Conservation (phyloP, 1,139 yeast species). For the Ogataea hybrid region DNA sequence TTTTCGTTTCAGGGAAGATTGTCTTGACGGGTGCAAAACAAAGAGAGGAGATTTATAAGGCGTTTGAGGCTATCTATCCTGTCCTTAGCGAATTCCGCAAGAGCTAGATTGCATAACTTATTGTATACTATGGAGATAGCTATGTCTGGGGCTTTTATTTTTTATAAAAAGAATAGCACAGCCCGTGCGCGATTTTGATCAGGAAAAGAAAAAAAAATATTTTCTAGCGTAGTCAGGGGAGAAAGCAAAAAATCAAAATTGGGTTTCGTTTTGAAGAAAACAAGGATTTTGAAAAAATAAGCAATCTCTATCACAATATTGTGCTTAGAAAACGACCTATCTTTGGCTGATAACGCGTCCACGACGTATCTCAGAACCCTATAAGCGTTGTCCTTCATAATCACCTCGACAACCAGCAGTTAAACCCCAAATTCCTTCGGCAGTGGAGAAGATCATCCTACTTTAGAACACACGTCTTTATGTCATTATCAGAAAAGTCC, state of each 20-base stretch:
- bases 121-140: slow-evolving; percentile 12
- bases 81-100: slow-evolving; percentile 97
- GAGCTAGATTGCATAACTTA: slow-evolving; percentile 38
- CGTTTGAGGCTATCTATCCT: slow-evolving; percentile 97
- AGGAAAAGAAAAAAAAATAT: neutral
- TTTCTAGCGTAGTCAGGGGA: neutral
- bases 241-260: slow-evolving; percentile 2
- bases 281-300: neutral
- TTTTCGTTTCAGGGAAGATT: slow-evolving; percentile 96
- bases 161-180: slow-evolving; percentile 4
- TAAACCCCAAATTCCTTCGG: neutral
- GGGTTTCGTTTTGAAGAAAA: slow-evolving; percentile 6
- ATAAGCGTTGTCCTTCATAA: neutral
- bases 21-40: slow-evolving; percentile 99
- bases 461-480: neutral
- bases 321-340: neutral
- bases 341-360: slow-evolving; percentile 1
- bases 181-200: slow-evolving; percentile 9
- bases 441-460: neutral
- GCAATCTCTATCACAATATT: neutral
- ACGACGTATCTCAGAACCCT: neutral
- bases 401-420: neutral
- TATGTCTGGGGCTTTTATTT: slow-evolving; percentile 4
- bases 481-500: slow-evolving; percentile 20
- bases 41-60: slow-evolving; percentile 97